Evolutionary conservation across 2,329 filamentous ascomycete genomes (phyloP).

Genomic region (Claviceps arundinis): DNA sequence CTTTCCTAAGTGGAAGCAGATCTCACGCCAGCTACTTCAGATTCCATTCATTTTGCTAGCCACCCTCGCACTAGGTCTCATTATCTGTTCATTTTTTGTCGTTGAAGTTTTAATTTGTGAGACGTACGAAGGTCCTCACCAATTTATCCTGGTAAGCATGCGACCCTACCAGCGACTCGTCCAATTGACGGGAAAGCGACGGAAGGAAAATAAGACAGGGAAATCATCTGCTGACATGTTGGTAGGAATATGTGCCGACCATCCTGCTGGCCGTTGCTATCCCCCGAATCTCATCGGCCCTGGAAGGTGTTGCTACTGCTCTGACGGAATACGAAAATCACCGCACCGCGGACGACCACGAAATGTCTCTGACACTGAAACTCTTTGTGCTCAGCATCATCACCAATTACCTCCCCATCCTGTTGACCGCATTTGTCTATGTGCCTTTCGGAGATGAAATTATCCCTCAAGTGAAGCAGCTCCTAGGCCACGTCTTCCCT

Average conservation of each 20-base stretch:
- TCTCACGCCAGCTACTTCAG: slow-evolving; percentile 53
- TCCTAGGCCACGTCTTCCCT: slow-evolving; percentile 35
- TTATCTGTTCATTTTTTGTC: slow-evolving; percentile 58
- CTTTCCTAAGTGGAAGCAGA: slow-evolving; percentile 51
- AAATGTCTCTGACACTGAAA: slow-evolving; percentile 59
- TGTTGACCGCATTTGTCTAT: slow-evolving; percentile 68
- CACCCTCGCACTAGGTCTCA: slow-evolving; percentile 43
- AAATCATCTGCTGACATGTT: not conserved
- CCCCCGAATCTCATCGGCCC: slow-evolving; percentile 48
- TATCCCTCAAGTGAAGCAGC: slow-evolving; percentile 52
- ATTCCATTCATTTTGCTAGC: slow-evolving; percentile 54
- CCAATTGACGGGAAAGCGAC: not conserved
- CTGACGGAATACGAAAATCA: slow-evolving; percentile 66
- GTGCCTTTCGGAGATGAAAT: slow-evolving; percentile 58
- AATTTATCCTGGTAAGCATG: slow-evolving; percentile 44
- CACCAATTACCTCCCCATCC: slow-evolving; percentile 63
- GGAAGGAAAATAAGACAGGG: not conserved
- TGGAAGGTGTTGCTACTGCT: slow-evolving; percentile 48
- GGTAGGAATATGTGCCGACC: slow-evolving; percentile 57
- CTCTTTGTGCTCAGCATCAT: slow-evolving; percentile 69
- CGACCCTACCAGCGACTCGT: not conserved
- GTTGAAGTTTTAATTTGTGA: slow-evolving; percentile 67
- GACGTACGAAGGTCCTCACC: slow-evolving; percentile 56
- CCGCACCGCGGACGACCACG: slow-evolving; percentile 54
- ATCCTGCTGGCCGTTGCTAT: slow-evolving; percentile 53